Conservation (phyloP, 768 basidiomycete genomes). For the Leccinum rimulosum region DNA sequence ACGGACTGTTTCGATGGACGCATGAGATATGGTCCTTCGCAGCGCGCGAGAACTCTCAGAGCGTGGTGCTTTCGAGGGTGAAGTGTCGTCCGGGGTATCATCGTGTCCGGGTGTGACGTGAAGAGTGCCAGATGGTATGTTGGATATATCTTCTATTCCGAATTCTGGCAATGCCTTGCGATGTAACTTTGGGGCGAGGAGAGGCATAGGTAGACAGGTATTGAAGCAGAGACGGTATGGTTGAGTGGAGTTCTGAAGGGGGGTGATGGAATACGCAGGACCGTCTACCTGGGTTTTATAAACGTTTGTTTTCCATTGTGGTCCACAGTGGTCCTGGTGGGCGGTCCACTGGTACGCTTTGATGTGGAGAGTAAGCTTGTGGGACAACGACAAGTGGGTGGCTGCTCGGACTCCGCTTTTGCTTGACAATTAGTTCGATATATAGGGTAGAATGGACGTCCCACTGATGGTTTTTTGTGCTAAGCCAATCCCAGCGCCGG, state of each 20-base stretch:
- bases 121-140: background rate
- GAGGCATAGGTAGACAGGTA: background rate
- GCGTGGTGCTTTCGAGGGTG: constrained; percentile 2
- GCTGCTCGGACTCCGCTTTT: background rate
- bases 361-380: background rate
- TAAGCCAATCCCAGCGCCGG: background rate
- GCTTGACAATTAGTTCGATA: background rate
- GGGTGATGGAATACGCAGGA: no score
- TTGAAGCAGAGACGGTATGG: background rate
- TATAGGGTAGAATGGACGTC: background rate
- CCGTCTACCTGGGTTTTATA: constrained; percentile 3
- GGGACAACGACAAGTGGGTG: background rate
- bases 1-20: constrained; percentile 18
- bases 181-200: background rate
- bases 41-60: constrained; percentile 6
- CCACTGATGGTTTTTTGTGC: background rate
- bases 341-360: background rate
- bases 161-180: constrained; percentile 2
- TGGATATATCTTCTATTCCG: background rate
- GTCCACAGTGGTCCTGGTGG: background rate
- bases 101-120: background rate
- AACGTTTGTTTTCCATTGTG: constrained; percentile 4
- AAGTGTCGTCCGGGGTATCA: background rate
- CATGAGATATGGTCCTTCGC: constrained; percentile 18
- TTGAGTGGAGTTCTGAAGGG: background rate